A percentile compares a stretch with the other conserved stretches of the same genome.
Conservation (phyloP, 305 asterid species). For the Stenogyne calaminthoides region DNA sequence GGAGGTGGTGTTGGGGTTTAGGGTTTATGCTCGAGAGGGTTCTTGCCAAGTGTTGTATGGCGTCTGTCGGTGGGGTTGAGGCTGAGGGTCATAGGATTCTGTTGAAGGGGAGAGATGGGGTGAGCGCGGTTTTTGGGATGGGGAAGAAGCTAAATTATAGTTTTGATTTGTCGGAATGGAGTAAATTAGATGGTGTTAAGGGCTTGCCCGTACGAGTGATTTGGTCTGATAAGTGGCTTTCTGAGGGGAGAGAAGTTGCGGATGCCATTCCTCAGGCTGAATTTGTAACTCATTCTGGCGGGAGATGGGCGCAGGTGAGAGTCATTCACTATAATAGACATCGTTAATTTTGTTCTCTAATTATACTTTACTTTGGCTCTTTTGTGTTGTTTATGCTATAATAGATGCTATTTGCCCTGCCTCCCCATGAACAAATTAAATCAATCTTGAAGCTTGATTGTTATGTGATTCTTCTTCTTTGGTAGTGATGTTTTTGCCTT, state of each 20-base stretch:
- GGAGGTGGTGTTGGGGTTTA: conserved; percentile 66
- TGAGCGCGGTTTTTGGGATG: conserved; percentile 65
- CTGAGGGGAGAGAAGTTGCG: conserved; percentile 54
- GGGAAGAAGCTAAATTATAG: conserved; percentile 68
- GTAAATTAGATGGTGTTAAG: conserved; percentile 56
- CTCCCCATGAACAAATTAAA: too few relatives aligned
- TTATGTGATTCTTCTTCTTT: neutral
- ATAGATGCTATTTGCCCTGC: too few relatives aligned
- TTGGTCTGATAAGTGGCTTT: conserved; percentile 68
- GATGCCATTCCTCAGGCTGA: conserved; percentile 59
- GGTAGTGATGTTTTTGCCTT: neutral
- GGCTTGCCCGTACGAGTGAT: conserved; percentile 63
- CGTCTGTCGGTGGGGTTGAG: conserved; percentile 35
- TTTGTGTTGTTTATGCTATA: neutral
- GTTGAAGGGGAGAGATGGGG: conserved; percentile 75
- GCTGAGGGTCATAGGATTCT: conserved; percentile 83
- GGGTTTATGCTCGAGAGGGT: conserved; percentile 61
- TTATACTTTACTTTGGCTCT: neutral
- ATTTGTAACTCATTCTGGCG: conserved; percentile 71
- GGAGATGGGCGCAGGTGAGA: conserved; percentile 87
- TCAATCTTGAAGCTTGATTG: too few relatives aligned
- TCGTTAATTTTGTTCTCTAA: too few relatives aligned
- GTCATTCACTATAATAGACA: neutral
- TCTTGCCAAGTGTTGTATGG: conserved; percentile 52
- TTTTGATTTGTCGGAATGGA: conserved; percentile 79